Conservation (phyloP, 768 basidiomycete genomes). For the Bullera alba region DNA sequence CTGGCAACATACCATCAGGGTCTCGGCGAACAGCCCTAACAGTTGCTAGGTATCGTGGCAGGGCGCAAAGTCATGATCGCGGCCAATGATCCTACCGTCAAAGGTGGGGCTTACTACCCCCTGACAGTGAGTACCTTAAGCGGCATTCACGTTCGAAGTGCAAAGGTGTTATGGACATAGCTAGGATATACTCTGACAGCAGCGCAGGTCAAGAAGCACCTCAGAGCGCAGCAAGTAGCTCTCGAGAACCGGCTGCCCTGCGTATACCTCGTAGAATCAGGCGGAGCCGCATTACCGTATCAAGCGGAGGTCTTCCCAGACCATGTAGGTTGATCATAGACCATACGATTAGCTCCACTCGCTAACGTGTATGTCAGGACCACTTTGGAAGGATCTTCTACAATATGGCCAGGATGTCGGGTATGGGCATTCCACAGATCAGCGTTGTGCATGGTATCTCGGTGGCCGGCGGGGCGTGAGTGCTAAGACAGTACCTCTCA, state of each 20-base stretch:
- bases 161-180: too few relatives aligned
- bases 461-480: constrained; percentile 85
- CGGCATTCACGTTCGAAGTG: constrained; percentile 6
- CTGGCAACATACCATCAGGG: too few relatives aligned
- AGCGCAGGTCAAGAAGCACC: constrained; percentile 79
- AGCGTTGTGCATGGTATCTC: constrained; percentile 90
- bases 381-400: constrained; percentile 96
- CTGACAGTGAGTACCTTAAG: constrained; percentile 56
- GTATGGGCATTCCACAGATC: constrained; percentile 81
- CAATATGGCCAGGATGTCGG: constrained; percentile 90
- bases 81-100: constrained; percentile 90
- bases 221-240: constrained; percentile 92
- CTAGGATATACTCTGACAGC: constrained; percentile 13
- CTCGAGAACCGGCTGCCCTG: constrained; percentile 81
- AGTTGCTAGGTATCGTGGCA: constrained; percentile 56
- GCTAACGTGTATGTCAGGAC: constrained; percentile 49
- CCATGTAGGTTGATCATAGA: constrained; percentile 44
- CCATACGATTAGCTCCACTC: not conserved
- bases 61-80: constrained; percentile 81
- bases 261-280: constrained; percentile 93
- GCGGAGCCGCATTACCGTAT: constrained; percentile 83
- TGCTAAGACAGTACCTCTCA: not conserved
- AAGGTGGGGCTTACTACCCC: constrained; percentile 87
- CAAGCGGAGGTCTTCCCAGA: constrained; percentile 93
- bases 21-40: too few relatives aligned